phyloP scores from a whole-genome alignment of 176 grass and related monocot species.

The Avena atlantica region DNA sequence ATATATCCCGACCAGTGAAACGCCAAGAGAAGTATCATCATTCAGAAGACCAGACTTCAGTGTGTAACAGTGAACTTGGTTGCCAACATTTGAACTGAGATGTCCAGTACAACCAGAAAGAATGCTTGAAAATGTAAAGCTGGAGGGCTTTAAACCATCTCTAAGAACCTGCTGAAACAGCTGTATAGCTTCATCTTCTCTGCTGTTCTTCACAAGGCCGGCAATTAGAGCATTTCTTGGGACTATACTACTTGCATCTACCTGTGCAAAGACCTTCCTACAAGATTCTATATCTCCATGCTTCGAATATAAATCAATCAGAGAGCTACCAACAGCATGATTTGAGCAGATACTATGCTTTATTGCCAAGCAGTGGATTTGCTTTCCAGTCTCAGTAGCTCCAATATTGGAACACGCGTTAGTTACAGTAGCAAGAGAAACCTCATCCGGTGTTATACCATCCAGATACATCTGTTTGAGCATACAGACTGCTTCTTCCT shows the following conservation, averaged over 20 bases:
- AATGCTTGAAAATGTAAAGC: slow-evolving; percentile 65
- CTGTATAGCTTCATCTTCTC: slow-evolving; percentile 53
- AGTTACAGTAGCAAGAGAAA: slow-evolving; percentile 65
- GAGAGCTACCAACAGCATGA: slow-evolving; percentile 57
- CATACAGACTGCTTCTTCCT: slow-evolving; percentile 49
- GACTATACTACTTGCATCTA: slow-evolving; percentile 59
- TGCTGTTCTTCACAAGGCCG: slow-evolving; percentile 65
- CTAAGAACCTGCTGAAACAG: slow-evolving; percentile 55
- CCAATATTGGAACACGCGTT: slow-evolving; percentile 61
- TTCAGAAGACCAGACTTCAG: slow-evolving; percentile 63
- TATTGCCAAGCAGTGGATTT: slow-evolving; percentile 58
- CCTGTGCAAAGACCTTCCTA: slow-evolving; percentile 57
- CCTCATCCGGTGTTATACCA: slow-evolving; percentile 54
- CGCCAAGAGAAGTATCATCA: slow-evolving; percentile 54
- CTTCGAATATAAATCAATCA: slow-evolving; percentile 77
- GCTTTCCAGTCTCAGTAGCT: slow-evolving; percentile 66
- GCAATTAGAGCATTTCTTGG: slow-evolving; percentile 67
- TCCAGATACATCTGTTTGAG: slow-evolving; percentile 58
- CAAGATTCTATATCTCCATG: slow-evolving; percentile 57
- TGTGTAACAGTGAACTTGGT: slow-evolving; percentile 60
- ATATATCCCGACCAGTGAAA: slow-evolving; percentile 64
- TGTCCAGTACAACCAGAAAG: slow-evolving; percentile 55
- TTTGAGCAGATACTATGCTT: slow-evolving; percentile 62
- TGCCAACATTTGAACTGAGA: slow-evolving; percentile 50
- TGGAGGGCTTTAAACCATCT: slow-evolving; percentile 59